Evolutionary conservation across 225 moss, liverwort and hornwort genomes (phyloP).

Genomic region (Anthoceros angustus): DNA sequence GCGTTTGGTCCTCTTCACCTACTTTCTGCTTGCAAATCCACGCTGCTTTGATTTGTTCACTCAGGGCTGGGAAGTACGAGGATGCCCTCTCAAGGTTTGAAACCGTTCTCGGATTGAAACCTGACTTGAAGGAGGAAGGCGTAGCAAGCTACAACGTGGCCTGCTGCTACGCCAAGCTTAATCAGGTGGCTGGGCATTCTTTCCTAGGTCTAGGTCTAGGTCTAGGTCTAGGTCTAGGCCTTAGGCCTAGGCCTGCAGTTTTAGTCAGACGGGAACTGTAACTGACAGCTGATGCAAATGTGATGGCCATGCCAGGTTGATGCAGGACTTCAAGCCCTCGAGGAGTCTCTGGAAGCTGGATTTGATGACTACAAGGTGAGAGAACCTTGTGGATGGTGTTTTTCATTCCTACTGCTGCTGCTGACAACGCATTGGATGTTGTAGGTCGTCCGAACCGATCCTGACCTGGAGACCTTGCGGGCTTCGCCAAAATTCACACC

Average conservation of each 20-base stretch:
- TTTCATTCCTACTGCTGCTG: too few species aligned
- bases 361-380: constrained; percentile 77
- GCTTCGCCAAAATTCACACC: constrained; percentile 46
- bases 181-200: constrained; percentile 18
- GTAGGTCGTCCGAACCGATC: constrained; percentile 59
- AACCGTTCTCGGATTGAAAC: constrained; percentile 81
- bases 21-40: not conserved
- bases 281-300: not conserved
- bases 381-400: too few species aligned
- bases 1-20: not conserved
- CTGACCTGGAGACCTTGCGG: constrained; percentile 53
- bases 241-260: too few species aligned
- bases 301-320: constrained; percentile 30
- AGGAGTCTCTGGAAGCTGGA: constrained; percentile 70
- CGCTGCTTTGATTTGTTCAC: not conserved
- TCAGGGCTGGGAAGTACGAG: constrained; percentile 55
- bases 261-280: not conserved
- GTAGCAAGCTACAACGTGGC: constrained; percentile 88
- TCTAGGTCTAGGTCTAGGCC: too few species aligned
- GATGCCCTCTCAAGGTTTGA: constrained; percentile 74
- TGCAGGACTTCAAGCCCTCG: constrained; percentile 71
- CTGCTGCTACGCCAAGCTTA: constrained; percentile 86
- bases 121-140: constrained; percentile 55
- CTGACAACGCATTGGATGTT: not conserved
- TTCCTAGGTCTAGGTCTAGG: not conserved